Conservation (phyloP, 257 asterid species). For the Apocynum venetum region DNA sequence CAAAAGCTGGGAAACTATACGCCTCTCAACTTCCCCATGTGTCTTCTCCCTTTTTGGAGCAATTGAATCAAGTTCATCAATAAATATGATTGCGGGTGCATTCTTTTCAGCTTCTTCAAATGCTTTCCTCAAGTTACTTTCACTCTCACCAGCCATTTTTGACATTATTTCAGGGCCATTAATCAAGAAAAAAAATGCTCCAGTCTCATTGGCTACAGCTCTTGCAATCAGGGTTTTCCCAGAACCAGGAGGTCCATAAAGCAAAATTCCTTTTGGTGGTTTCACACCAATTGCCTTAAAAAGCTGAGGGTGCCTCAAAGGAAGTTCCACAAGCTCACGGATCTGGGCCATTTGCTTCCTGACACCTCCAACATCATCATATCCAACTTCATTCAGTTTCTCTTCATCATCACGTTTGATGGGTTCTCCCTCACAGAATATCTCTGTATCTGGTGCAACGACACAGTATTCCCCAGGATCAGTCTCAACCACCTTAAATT, state of each 20-base stretch:
- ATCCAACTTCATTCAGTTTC: constrained; percentile 5
- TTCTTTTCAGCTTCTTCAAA: constrained; percentile 10
- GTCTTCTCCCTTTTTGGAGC: constrained; percentile 11
- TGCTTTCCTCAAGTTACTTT: constrained; percentile 7
- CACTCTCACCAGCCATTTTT: constrained; percentile 8
- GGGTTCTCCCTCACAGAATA: constrained; percentile 10
- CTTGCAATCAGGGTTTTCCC: constrained; percentile 8
- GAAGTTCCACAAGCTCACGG: constrained; percentile 10
- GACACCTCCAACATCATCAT: constrained; percentile 1
- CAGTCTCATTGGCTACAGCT: constrained; percentile 10
- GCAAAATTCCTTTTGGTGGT: constrained; percentile 9
- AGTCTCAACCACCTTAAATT: constrained; percentile 8
- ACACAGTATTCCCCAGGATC: constrained; percentile 7
- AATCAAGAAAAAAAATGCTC: constrained; percentile 2
- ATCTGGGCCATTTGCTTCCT: constrained; percentile 10
- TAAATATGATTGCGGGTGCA: constrained; percentile 6
- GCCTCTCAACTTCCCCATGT: constrained; percentile 3
- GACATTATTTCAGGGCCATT: constrained; percentile 10
- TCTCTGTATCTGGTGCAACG: constrained; percentile 3
- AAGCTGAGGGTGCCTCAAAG: constrained; percentile 3
- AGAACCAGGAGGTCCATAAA: constrained; percentile 7
- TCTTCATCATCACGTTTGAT: constrained; percentile 8
- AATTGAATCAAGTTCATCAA: constrained; percentile 7
- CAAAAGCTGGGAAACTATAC: constrained; percentile 6
- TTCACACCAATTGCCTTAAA: constrained; percentile 11